A percentile compares a stretch with the other conserved stretches of the same genome.
These are phyloP conservation scores for Cadophora gregata DNA, from an alignment of 2,329 filamentous ascomycete species.

Conservation along the genomic window DNA sequence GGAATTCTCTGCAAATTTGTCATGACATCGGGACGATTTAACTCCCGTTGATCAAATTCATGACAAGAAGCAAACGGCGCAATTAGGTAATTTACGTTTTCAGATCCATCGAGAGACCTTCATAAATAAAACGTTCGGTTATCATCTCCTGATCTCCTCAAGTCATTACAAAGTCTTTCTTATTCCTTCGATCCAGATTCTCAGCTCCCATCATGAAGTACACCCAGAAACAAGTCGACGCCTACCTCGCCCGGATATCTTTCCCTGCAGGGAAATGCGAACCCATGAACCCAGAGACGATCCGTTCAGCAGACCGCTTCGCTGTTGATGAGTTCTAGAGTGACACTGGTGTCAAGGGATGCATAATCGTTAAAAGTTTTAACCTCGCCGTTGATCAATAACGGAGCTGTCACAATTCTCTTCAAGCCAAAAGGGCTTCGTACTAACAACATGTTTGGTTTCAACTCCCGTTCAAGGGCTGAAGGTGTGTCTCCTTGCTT, in stretches of 20 bases:
- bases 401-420: slow-evolving; percentile 9
- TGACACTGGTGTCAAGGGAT: slow-evolving; percentile 1
- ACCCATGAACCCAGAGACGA: slow-evolving; percentile 59
- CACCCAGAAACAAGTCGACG: not conserved
- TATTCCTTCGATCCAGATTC: not conserved
- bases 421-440: slow-evolving; percentile 1
- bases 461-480: not conserved
- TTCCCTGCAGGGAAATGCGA: not conserved
- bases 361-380: not conserved
- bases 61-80: not conserved
- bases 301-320: slow-evolving; percentile 58
- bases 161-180: not conserved
- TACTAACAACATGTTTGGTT: slow-evolving; percentile 9
- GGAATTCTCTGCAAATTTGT: not conserved
- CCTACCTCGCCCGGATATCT: not conserved
- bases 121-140: no score
- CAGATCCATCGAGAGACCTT: no score
- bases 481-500: not conserved
- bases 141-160: no score
- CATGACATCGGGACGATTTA: not conserved
- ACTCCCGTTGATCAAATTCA: not conserved
- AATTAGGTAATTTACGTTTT: slow-evolving; percentile 3
- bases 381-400: not conserved
- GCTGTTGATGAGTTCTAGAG: not conserved
- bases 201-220: not conserved